Conservation (phyloP, 78 protist species). For the Emiliania huxleyi region DNA sequence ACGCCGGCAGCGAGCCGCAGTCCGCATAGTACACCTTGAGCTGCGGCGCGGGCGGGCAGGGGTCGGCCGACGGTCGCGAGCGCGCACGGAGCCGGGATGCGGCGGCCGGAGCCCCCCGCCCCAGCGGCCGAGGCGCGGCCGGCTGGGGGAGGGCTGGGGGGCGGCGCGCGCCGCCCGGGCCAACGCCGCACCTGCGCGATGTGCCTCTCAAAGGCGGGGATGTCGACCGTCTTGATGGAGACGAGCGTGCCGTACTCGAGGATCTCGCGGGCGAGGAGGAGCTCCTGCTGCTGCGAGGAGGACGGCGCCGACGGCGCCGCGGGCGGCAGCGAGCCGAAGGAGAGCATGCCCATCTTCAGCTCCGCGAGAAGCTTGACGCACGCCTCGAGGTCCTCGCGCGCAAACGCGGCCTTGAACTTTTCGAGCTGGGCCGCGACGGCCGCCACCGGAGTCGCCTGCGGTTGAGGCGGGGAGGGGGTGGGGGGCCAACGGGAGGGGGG, state of each 20-base stretch:
- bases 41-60: too few relatives aligned
- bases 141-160: too few relatives aligned
- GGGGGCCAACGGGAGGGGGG: background rate
- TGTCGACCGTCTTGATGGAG: slow-evolving; percentile 17
- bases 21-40: slow-evolving; percentile 56
- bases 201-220: slow-evolving; percentile 57
- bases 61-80: too few relatives aligned
- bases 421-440: background rate
- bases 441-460: background rate
- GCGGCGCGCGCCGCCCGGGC: too few relatives aligned
- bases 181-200: slow-evolving; percentile 3
- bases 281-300: background rate
- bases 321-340: background rate
- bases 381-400: background rate
- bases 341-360: background rate
- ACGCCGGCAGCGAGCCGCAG: background rate
- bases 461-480: background rate
- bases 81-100: too few relatives aligned
- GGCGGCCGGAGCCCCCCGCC: too few relatives aligned
- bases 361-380: background rate
- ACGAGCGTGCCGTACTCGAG: slow-evolving; percentile 39
- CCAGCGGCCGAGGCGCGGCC: too few relatives aligned
- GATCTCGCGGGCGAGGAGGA: slow-evolving; percentile 20
- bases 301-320: background rate
- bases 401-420: background rate